Percentiles rank a stretch among this genome's conserved stretches.
Evolutionary conservation across 768 basidiomycete genomes (phyloP).

Genomic region (Podaxis pistillaris): DNA sequence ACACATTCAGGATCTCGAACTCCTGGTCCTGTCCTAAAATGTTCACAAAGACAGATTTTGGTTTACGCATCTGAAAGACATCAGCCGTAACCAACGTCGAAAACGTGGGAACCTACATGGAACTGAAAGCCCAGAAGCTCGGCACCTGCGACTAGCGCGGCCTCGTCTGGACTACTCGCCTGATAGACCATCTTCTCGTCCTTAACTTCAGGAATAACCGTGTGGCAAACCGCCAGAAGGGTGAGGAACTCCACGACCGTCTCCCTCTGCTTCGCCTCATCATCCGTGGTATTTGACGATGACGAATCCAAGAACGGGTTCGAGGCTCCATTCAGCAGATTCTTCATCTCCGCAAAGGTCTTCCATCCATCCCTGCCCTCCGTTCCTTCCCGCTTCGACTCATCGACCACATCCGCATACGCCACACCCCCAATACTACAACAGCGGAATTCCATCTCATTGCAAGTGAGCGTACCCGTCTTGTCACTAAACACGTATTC

Average conservation of each 20-base stretch:
- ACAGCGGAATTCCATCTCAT: constrained; percentile 97
- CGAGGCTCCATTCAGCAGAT: constrained; percentile 46
- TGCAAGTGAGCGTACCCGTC: constrained; percentile 92
- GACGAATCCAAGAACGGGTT: constrained; percentile 62
- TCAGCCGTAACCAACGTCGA: not conserved
- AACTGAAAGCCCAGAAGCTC: constrained; percentile 92
- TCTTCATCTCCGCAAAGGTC: constrained; percentile 74
- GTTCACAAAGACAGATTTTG: constrained; percentile 90
- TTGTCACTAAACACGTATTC: constrained; percentile 96
- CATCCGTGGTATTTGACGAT: constrained; percentile 25
- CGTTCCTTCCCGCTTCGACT: constrained; percentile 66
- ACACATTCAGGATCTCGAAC: constrained; percentile 92
- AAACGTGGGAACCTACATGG: constrained; percentile 59
- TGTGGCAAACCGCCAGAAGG: constrained; percentile 93
- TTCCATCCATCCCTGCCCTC: constrained; percentile 66
- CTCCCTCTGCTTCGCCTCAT: constrained; percentile 39
- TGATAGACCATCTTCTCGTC: constrained; percentile 92
- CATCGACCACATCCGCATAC: constrained; percentile 91
- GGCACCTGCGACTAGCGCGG: constrained; percentile 92
- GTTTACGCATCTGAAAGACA: constrained; percentile 78
- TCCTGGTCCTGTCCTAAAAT: constrained; percentile 71
- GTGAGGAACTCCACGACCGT: constrained; percentile 73
- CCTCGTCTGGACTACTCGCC: constrained; percentile 97
- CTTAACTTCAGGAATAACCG: constrained; percentile 91
- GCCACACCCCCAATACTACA: constrained; percentile 86